Base-by-base conservation (phyloP, 352 stramenopile genomes). In the Phytopythium vexans region DNA sequence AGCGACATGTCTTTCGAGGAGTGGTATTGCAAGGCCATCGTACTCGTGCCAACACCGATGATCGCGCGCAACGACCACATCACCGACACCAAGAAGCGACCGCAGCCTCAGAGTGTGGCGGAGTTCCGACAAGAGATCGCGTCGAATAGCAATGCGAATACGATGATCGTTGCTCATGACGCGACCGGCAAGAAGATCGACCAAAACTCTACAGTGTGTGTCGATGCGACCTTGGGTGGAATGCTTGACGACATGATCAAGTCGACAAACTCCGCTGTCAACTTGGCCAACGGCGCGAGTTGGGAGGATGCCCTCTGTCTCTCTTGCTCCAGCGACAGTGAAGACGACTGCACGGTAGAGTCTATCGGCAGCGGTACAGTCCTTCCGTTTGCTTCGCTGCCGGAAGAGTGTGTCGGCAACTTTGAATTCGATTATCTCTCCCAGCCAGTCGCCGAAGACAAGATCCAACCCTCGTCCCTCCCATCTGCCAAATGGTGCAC, bases 1-100 rank as follows among this genome's bases (percentile, higher is more conserved):
- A 52, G 58, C 2, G 37, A 39, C 0, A 8, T 45, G 7, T 64
- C 62, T 15, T 86, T 89, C 33, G 68, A 85, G 0, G 46, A 76
- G 1, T 92, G 82, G 82, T 85, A 82, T 48, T 49, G 54, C 32
- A 74, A 68, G 37, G 68, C 76, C 15, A 31, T 82, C 14, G 44
- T 40, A 14, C 69, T 74, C 3, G 67, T 88, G 11, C 82, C 82
- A 0, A 72, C 56, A 0, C 74, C 79, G 8, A 67, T 53, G 15
- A 54, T 92, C 12, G 66, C 64, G 3, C 80, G 61, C 42, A 75
- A 68, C 15, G 12, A 47, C 3, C 61, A 32, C 11, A 56, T 85
- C n/a, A 52, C 64, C 9, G 59, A 74, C 5, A 37, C 9, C 41
- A 67, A 54, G 31, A 52, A 41, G 9, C 61, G 62, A 38, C 55